Conservation (phyloP, 306 rosid genomes). For the Bauhinia variegata region DNA sequence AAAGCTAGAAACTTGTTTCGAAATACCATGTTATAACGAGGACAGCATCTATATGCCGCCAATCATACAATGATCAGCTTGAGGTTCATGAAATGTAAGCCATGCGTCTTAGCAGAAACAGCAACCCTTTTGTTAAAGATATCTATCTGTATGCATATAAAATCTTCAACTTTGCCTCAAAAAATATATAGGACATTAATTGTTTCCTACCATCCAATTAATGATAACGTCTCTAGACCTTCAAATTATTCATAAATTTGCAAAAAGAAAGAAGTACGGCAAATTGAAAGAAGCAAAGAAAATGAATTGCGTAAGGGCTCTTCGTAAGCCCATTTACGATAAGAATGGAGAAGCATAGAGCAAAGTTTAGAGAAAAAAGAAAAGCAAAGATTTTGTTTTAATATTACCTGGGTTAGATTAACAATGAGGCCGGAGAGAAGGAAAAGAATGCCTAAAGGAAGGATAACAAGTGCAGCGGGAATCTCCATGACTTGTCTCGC, state of each 20-base stretch:
- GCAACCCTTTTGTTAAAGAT: too few relatives aligned
- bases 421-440: constrained; percentile 77
- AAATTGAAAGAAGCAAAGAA: background rate
- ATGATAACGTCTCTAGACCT: background rate
- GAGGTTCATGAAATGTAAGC: background rate
- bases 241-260: background rate
- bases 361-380: background rate
- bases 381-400: background rate
- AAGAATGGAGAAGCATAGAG: background rate
- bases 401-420: constrained; percentile 68
- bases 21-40: too few relatives aligned
- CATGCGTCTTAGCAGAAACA: background rate
- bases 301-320: background rate
- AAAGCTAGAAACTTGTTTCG: background rate
- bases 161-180: too few relatives aligned
- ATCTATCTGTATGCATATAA: too few relatives aligned
- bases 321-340: background rate
- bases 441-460: constrained; percentile 76
- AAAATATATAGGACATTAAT: background rate
- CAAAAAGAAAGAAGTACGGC: background rate
- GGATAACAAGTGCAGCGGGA: constrained; percentile 66
- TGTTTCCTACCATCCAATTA: background rate
- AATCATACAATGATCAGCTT: too few relatives aligned
- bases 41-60: background rate
- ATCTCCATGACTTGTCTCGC: constrained; percentile 55